Percentiles rank a stretch among this genome's conserved stretches.
Conservation (phyloP, 108 stramenopile species). For the Epipyxis sp. region DNA sequence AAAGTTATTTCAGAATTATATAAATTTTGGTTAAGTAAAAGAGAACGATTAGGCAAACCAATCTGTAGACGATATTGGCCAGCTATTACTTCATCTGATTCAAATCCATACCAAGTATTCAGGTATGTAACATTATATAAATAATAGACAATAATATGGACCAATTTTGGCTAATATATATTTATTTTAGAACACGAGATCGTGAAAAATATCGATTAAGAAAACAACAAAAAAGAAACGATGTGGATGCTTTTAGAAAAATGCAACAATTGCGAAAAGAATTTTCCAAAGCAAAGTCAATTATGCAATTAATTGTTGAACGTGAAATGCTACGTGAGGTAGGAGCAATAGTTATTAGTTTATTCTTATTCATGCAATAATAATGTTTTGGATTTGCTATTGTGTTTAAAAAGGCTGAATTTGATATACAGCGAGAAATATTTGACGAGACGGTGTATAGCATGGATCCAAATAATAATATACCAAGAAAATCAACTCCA, state of each 20-base stretch:
- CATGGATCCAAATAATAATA: neutral
- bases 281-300: neutral
- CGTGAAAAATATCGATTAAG: constrained; percentile 6
- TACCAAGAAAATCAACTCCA: neutral
- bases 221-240: neutral
- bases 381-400: neutral
- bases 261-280: neutral
- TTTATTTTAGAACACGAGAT: neutral
- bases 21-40: neutral
- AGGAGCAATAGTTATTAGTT: too few species aligned
- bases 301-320: neutral
- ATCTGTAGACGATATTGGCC: neutral
- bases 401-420: neutral
- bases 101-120: constrained; percentile 12
- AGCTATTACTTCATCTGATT: neutral
- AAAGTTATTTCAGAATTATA: neutral
- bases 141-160: too few species aligned
- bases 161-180: neutral
- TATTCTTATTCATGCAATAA: neutral
- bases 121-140: neutral
- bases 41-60: neutral
- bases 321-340: neutral
- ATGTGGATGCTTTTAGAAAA: constrained; percentile 21
- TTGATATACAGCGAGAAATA: neutral
- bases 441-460: neutral